phyloP scores from a whole-genome alignment of 2,329 filamentous ascomycete species.

The Ceratocystis ficicola region DNA sequence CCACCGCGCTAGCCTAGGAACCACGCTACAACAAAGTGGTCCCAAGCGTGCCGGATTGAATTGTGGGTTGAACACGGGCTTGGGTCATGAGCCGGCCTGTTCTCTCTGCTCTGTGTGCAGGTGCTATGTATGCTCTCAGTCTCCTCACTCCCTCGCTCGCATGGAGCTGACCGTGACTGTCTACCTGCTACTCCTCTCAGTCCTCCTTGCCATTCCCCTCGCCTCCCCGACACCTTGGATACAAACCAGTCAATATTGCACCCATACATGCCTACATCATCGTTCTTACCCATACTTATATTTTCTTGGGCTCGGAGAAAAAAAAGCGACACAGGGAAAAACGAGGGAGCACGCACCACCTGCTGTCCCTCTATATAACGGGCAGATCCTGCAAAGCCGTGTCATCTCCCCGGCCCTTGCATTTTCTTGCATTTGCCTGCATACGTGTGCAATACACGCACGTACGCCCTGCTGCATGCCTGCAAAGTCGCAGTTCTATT shows the following conservation, averaged over 20 bases:
- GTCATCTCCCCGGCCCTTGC: neutral
- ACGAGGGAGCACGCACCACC: neutral
- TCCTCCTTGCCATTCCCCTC: neutral
- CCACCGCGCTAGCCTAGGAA: neutral
- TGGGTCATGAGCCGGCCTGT: neutral
- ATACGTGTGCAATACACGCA: conserved; percentile 6
- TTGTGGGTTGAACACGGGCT: conserved; percentile 4
- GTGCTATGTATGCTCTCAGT: neutral
- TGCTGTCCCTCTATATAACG: neutral
- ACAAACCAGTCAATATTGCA: neutral
- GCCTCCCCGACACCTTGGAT: neutral
- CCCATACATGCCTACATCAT: neutral
- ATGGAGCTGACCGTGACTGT: too few species aligned
- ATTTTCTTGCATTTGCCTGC: neutral
- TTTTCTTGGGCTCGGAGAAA: neutral
- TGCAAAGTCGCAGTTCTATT: neutral
- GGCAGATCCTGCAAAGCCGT: conserved; percentile 5
- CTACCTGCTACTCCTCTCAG: neutral
- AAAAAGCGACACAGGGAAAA: neutral
- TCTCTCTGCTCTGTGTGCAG: neutral
- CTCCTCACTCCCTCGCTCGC: neutral
- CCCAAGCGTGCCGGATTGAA: conserved; percentile 1
- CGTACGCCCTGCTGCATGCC: neutral
- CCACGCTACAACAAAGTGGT: conserved; percentile 1
- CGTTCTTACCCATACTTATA: neutral